Conservation (phyloP, 129 eudicot genomes). For the Rutidosis leptorrhynchoides region DNA sequence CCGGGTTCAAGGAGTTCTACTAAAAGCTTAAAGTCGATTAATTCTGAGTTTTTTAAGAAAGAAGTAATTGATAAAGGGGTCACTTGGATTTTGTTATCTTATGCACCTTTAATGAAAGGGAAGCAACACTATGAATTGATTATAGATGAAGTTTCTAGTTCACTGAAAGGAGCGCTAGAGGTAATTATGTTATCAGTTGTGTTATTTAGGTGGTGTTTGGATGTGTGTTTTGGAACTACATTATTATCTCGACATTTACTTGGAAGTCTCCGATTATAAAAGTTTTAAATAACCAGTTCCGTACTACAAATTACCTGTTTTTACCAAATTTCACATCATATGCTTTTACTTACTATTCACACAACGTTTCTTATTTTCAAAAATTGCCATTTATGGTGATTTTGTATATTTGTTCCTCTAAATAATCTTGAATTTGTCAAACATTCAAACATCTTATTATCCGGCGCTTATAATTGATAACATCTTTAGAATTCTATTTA, state of each 20-base stretch:
- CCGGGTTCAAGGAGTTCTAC: conserved; percentile 38
- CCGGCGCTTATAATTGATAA: not conserved
- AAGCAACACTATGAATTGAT: conserved; percentile 53
- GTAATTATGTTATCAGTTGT: conserved; percentile 28
- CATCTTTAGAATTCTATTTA: not conserved
- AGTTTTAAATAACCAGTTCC: not conserved
- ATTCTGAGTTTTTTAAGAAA: conserved; percentile 57
- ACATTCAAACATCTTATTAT: not conserved
- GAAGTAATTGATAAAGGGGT: conserved; percentile 68
- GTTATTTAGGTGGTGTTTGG: not conserved
- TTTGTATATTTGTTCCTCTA: not conserved
- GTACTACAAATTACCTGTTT: not conserved
- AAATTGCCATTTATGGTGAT: not conserved
- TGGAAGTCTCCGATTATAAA: not conserved
- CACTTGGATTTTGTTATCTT: conserved; percentile 67
- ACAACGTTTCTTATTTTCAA: not conserved
- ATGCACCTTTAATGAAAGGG: conserved; percentile 45
- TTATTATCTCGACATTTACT: not conserved
- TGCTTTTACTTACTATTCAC: not conserved
- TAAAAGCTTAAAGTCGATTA: conserved; percentile 42
- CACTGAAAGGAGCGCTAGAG: conserved; percentile 83
- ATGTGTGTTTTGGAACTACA: not conserved
- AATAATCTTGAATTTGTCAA: not conserved
- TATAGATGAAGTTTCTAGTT: conserved; percentile 53
- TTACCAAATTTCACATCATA: not conserved